These are phyloP conservation scores for Colletotrichum phormii DNA, from an alignment of 2,329 filamentous ascomycete species.

Conservation along the genomic window DNA sequence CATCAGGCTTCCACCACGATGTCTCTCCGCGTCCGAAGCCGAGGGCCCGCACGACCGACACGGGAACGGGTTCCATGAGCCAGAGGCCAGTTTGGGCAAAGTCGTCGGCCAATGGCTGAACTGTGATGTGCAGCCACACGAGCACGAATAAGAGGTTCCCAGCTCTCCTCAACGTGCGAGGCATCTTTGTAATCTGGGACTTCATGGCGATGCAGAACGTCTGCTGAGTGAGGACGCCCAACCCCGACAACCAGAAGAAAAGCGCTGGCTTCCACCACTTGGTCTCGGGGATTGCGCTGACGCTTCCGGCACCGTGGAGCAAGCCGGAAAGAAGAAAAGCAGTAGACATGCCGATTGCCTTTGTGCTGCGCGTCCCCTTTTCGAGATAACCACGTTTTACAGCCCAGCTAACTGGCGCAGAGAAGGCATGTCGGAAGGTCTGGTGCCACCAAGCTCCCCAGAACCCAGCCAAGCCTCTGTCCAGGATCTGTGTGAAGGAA, in stretches of 20 bases:
- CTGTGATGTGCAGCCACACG: slow-evolving; percentile 76
- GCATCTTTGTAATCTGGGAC: slow-evolving; percentile 49
- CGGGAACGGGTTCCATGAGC: slow-evolving; percentile 84
- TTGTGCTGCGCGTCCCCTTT: slow-evolving; percentile 44
- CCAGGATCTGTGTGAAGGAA: slow-evolving; percentile 63
- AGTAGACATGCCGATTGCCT: slow-evolving; percentile 51
- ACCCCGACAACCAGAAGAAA: slow-evolving; percentile 80
- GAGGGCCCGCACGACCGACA: slow-evolving; percentile 76
- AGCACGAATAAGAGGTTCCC: slow-evolving; percentile 73
- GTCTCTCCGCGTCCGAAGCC: slow-evolving; percentile 72
- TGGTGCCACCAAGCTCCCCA: slow-evolving; percentile 96
- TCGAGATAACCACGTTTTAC: slow-evolving; percentile 52
- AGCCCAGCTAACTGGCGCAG: slow-evolving; percentile 67
- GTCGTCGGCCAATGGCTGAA: slow-evolving; percentile 77
- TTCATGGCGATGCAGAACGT: slow-evolving; percentile 48
- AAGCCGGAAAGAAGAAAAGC: slow-evolving; percentile 76
- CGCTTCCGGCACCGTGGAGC: slow-evolving; percentile 78
- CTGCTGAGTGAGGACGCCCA: slow-evolving; percentile 73
- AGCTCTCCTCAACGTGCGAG: slow-evolving; percentile 57
- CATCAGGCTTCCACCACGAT: slow-evolving; percentile 75
- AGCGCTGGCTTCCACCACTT: slow-evolving; percentile 64
- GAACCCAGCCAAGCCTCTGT: slow-evolving; percentile 80
- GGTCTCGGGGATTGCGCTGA: slow-evolving; percentile 68
- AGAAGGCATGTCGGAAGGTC: slow-evolving; percentile 81
- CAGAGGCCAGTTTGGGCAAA: slow-evolving; percentile 80